Conservation (phyloP, 2,329 filamentous ascomycete species). For the Lasiodiplodia sp. region DNA sequence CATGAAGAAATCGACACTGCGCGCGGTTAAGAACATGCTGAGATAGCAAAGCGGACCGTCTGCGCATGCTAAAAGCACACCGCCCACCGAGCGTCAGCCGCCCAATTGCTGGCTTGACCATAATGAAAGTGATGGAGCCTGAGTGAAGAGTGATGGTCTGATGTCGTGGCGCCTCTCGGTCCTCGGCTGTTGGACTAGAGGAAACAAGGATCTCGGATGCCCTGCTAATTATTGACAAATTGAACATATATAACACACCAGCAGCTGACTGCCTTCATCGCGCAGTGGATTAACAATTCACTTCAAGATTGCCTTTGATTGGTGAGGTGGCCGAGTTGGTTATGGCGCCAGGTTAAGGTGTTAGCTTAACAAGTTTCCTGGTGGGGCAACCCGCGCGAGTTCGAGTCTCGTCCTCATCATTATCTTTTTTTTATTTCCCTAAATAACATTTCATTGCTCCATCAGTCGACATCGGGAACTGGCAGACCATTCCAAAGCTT, state of each 20-base stretch:
- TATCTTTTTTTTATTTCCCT: not conserved
- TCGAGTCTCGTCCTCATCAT: conserved; percentile 30
- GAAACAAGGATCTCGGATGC: not conserved
- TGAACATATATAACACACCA: not conserved
- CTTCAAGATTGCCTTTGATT: not conserved
- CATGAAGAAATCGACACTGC: not conserved
- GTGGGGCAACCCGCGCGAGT: conserved; percentile 30
- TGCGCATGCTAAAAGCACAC: not conserved
- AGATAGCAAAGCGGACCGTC: not conserved
- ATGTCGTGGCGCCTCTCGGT: conserved; percentile 1
- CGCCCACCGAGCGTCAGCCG: not conserved
- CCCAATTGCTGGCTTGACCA: not conserved
- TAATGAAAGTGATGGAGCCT: not conserved
- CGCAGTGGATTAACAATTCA: not conserved
- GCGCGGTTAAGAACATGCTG: not conserved
- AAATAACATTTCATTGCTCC: not conserved
- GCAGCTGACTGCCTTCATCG: fast-evolving
- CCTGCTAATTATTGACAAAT: not conserved
- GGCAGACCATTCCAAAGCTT: conserved; percentile 79
- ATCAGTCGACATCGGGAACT: conserved; percentile 70
- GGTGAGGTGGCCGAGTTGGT: conserved; percentile 32
- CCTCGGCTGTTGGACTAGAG: not conserved
- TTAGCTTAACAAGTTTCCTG: conserved; percentile 28
- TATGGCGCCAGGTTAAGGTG: conserved; percentile 32
- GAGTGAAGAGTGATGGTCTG: not conserved